Base-by-base conservation (phyloP, 2,329 filamentous ascomycete genomes). In the Ceratocystis huliohia region DNA sequence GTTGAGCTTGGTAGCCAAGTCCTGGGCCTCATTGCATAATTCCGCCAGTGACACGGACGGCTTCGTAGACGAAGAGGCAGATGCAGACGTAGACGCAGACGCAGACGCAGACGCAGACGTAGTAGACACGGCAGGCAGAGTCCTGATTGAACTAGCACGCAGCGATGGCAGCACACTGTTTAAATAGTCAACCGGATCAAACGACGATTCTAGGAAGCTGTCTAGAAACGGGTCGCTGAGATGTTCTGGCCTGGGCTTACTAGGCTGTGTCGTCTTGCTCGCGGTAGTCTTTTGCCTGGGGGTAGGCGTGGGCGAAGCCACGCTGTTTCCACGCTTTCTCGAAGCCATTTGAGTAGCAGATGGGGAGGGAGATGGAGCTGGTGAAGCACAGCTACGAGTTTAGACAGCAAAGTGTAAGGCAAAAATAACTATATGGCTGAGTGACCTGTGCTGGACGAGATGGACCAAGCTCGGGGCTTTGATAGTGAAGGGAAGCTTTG, bases 161-260 rank as follows among this genome's bases (percentile, higher is more conserved):
- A 96, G 79, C 1, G 87, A 78, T 3, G 91, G 89, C 0, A 97
- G 80, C 0, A 83, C 83, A 68, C 85, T 79, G 76, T 97, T 97
- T 72, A 97, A 84, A 75, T 91, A 96, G 61, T 88, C 85, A 69
- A 88, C 88, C 3, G 92, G 83, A 74, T 96, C 90, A 76, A 97
- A 97, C 57, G 82, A 79, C 4, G 87, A 80, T 63, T 84, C 80
- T 46, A 93, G 80, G 75, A 96, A 96, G 66, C 88, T 85, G 66
- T 84, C 83, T 2, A 95, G 81, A 65, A 85, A 84, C 13, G 86
- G 82, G 73, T 95, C 91, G 69, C 87, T 78, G 46, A 89, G 81
- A 74, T 92, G 84, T 65, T 79, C 75, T 3, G 84, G 85, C 71
- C 78, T 81, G 64, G 81, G 77, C 70, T 79, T 75, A 61, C 78